Conservation (phyloP, 2,329 filamentous ascomycete species). For the Phialophora verrucosa region DNA sequence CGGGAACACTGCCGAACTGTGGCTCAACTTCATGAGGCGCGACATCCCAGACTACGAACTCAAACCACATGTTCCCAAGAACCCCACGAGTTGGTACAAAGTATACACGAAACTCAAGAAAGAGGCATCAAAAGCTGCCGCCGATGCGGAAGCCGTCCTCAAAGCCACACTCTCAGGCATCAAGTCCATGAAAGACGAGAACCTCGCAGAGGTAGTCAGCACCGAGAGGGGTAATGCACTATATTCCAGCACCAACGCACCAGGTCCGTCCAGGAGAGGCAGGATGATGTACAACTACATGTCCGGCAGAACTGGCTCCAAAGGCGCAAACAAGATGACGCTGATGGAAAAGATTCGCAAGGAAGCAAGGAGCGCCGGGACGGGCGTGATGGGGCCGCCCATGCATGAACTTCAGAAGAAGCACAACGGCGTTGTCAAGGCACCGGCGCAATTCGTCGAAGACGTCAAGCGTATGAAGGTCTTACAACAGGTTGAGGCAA, state of each 20-base stretch:
- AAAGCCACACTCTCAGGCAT: slow-evolving; percentile 63
- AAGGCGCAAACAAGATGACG: slow-evolving; percentile 47
- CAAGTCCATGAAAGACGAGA: slow-evolving; percentile 62
- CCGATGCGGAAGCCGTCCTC: slow-evolving; percentile 64
- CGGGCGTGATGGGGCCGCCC: slow-evolving; percentile 45
- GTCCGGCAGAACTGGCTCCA: slow-evolving; percentile 42
- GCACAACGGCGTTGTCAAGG: slow-evolving; percentile 47
- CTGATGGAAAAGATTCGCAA: slow-evolving; percentile 63
- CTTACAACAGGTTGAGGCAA: slow-evolving; percentile 6
- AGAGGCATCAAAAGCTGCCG: slow-evolving; percentile 63
- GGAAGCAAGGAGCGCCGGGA: slow-evolving; percentile 60
- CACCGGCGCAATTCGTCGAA: slow-evolving; percentile 51
- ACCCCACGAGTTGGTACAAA: slow-evolving; percentile 75
- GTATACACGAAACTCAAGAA: slow-evolving; percentile 74
- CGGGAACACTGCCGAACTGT: slow-evolving; percentile 72
- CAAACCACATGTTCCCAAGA: slow-evolving; percentile 68
- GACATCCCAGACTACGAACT: slow-evolving; percentile 72
- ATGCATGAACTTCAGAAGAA: slow-evolving; percentile 50
- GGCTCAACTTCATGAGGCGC: slow-evolving; percentile 77
- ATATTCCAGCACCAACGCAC: slow-evolving; percentile 36
- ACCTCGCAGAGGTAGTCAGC: slow-evolving; percentile 63
- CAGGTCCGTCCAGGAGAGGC: slow-evolving; percentile 17
- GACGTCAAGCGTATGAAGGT: slow-evolving; percentile 34
- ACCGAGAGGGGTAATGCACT: slow-evolving; percentile 46
- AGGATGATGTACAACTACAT: slow-evolving; percentile 30